Evolutionary conservation across 1,139 yeast species (phyloP).

Genomic region (Kodamaea plutei): DNA sequence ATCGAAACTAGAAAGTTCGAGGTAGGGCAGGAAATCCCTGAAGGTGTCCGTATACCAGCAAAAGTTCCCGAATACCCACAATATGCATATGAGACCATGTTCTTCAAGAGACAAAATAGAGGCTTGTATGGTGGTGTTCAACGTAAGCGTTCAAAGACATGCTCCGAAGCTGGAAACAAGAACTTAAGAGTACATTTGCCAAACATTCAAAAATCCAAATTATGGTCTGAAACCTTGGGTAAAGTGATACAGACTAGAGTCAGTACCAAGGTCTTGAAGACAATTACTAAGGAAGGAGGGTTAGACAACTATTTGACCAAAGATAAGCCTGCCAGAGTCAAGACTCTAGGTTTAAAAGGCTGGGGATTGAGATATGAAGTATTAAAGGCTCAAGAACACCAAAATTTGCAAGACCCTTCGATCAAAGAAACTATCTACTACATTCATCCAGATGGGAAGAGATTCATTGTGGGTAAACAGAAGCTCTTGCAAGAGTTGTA

Average conservation of each 20-base stretch:
- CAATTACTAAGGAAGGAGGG: conserved; percentile 92
- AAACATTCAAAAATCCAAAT: conserved; percentile 65
- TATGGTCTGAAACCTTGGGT: conserved; percentile 82
- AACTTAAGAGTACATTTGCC: conserved; percentile 77
- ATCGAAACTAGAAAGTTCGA: conserved; percentile 33
- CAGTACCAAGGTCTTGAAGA: conserved; percentile 78
- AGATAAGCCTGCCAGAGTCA: conserved; percentile 82
- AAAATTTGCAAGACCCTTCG: conserved; percentile 19
- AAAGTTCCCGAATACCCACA: conserved; percentile 56
- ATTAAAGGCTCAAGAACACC: conserved; percentile 32
- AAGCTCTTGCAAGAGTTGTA: conserved; percentile 52
- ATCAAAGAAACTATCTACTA: conserved; percentile 44
- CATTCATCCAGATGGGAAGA: conserved; percentile 43
- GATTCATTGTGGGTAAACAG: conserved; percentile 60
- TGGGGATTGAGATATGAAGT: conserved; percentile 84
- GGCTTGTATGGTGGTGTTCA: conserved; percentile 91
- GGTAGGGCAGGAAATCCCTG: conserved; percentile 33
- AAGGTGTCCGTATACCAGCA: conserved; percentile 42
- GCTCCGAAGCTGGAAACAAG: conserved; percentile 74
- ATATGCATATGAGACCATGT: conserved; percentile 73
- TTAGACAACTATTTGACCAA: conserved; percentile 81
- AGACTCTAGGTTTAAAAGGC: conserved; percentile 88
- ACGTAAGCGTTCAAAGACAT: conserved; percentile 70
- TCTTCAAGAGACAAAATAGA: conserved; percentile 78
- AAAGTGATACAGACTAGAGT: conserved; percentile 53